Evolutionary conservation across 768 basidiomycete species (phyloP), one percentile per base, ranked within the genome.

Genomic region (Cubamyces lactineus): DNA sequence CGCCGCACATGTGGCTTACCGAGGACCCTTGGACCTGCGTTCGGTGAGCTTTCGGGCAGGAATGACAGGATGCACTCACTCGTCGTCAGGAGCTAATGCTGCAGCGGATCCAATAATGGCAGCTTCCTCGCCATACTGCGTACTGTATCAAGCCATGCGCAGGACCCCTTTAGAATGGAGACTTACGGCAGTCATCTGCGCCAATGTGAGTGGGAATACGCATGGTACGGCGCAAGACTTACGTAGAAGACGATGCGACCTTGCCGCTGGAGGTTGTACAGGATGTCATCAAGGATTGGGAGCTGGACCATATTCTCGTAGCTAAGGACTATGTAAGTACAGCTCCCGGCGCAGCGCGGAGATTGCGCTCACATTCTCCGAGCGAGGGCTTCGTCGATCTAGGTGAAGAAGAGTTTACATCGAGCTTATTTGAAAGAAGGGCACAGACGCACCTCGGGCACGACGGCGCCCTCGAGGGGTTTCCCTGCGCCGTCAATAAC

Each of bases 241-340:
- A 92, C 93, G 72, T 93, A 94, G 74, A 94, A 94, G 5, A 90
- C 91, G 66, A 93, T 93, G 75, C 92, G 93, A 26, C 95, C 95
- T 73, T 98, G 95, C 8, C 95, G 85, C 71, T 98, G 95, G 9
- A 95, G 86, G 67, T 95, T 95, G 75, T 94, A 92, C 16, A 98
- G 80, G 39, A 96, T 79, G 66, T 87, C 94, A 76, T 97, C 95
- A 72, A 96, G 77, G 42, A 87, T 85, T 0, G 95, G 95, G 57
- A 93, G 76, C 30, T 92, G 79, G 57, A 84, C 83, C 89, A 93
- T 94, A 59, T 87, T 77, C 73, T 89, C 86, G 68, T 92, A 95
- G 63, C 87, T 87, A 51, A 15, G 56, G 39, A 16, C 28, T 39
- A 40, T 65, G 24, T 53, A 11, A 49, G 23, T 12, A 38, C 12